Evolutionary conservation across 148 eudicot species (phyloP), one percentile per base, ranked within the genome.

Genomic region (Pharnaceum exiguum): DNA sequence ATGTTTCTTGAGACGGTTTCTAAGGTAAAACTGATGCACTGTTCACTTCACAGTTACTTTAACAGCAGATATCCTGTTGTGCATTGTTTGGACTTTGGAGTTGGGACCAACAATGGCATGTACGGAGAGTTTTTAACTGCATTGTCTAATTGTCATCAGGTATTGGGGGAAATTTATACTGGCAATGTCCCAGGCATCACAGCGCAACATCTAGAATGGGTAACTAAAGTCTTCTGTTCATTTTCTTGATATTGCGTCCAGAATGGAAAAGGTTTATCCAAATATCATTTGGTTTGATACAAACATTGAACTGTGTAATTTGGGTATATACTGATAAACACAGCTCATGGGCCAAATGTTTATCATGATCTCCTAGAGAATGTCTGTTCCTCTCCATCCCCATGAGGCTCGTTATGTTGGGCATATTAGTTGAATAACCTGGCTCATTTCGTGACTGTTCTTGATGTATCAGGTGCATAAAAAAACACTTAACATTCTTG

Each of bases 191-290:
- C 98, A 61, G 98, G 98, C 66, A 85, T 93, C 62, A 93, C 98
- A 23, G 98, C 96, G 13, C 98, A 88, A 28, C 98, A 93, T 67
- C 79, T 93, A 44, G 98, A 93, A 85, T 88, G 98, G 96, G 98
- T 93, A 79, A 70, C 15, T 55, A 26, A 15, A 45, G 42, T 25
- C 12, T 22, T 16, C 16, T 29, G 11, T 36, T 29, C 4, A 1
- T 26, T 56, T 51, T 25, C 60, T 42, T 69, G 22, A 49, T 50
- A 21, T 27, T 29, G 32, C 10, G 23, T 52, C 23, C 21, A 11
- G 29, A 40, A n/a, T 23, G 7, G 30, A 22, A 40, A 17, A 15
- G 17, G 15, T n/a, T 44, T 19, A 58, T 17, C 28, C 60, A 15
- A 13, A n/a, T 28, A 28, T 54, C 5, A 15, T 21, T 15, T 10